Evolutionary conservation across 2,329 filamentous ascomycete species (phyloP).

Genomic region (Colletotrichum nymphaeae): DNA sequence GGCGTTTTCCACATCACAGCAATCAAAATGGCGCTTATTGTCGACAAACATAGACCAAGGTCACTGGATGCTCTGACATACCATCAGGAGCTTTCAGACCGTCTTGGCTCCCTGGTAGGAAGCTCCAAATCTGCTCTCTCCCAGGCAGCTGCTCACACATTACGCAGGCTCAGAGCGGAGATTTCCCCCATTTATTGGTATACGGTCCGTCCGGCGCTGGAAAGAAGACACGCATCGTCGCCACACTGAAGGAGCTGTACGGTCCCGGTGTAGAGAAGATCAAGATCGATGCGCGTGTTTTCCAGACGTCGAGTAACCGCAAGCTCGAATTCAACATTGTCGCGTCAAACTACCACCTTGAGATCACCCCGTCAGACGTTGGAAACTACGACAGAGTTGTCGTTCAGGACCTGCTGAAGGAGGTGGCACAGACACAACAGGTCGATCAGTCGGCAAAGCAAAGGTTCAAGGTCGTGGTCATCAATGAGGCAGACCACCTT

Average conservation of each 20-base stretch:
- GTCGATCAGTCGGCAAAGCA: slow-evolving; percentile 94
- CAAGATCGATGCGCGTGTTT: slow-evolving; percentile 97
- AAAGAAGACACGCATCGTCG: slow-evolving; percentile 97
- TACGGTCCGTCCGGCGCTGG: slow-evolving; percentile 97
- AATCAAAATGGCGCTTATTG: slow-evolving; percentile 72
- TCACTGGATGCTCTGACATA: slow-evolving; percentile 85
- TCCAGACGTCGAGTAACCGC: slow-evolving; percentile 94
- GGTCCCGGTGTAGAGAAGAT: slow-evolving; percentile 99
- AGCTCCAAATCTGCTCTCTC: neutral
- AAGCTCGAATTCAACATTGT: slow-evolving; percentile 99
- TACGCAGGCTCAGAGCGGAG: slow-evolving; percentile 89
- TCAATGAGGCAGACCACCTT: slow-evolving; percentile 97
- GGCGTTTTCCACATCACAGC: slow-evolving; percentile 25
- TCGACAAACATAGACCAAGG: slow-evolving; percentile 78
- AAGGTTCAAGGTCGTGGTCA: slow-evolving; percentile 97
- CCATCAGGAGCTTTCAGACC: slow-evolving; percentile 87
- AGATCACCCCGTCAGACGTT: slow-evolving; percentile 97
- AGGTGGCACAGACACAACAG: slow-evolving; percentile 98
- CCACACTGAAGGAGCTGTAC: slow-evolving; percentile 94
- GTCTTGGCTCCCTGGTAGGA: slow-evolving; percentile 85
- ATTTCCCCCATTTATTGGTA: slow-evolving; percentile 97
- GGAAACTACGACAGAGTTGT: slow-evolving; percentile 97
- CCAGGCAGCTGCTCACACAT: slow-evolving; percentile 23
- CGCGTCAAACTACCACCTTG: slow-evolving; percentile 94
- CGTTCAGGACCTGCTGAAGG: slow-evolving; percentile 93